Evolutionary conservation across 1,284 basidiomycete species (phyloP).

Genomic region (Cryptococcus sp.): DNA sequence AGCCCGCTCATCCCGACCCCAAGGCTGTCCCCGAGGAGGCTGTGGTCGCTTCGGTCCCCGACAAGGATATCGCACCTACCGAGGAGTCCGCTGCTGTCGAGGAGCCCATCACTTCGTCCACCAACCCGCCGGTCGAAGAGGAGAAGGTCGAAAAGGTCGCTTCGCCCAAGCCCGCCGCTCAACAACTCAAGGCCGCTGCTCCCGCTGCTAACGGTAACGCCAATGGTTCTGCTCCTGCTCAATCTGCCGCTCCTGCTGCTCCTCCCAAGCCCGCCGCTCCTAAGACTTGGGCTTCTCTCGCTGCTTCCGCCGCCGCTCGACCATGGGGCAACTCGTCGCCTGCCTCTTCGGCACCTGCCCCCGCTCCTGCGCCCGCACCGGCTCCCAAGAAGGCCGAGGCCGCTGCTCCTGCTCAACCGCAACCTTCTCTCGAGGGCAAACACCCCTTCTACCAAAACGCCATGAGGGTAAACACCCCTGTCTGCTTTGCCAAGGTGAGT

Average conservation of each 20-base stretch:
- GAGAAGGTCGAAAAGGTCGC: conserved; percentile 10
- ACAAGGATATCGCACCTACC: conserved; percentile 28
- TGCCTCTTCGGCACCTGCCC: conserved; percentile 46
- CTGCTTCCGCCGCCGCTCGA: conserved; percentile 65
- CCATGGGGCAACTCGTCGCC: conserved; percentile 51
- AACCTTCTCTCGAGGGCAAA: conserved; percentile 17
- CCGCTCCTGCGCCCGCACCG: conserved; percentile 49
- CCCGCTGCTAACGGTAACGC: conserved; percentile 22
- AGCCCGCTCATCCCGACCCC: conserved; percentile 28
- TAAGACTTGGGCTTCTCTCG: conserved; percentile 86
- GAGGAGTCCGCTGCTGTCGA: conserved; percentile 26
- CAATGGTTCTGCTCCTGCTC: conserved; percentile 26
- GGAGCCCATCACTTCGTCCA: conserved; percentile 19
- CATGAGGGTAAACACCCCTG: conserved; percentile 58
- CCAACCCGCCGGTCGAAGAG: conserved; percentile 5
- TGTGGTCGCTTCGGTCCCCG: conserved; percentile 42
- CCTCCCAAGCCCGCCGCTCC: conserved; percentile 55
- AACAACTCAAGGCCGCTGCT: conserved; percentile 25
- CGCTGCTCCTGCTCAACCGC: conserved; percentile 21
- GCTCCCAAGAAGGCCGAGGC: conserved; percentile 20
- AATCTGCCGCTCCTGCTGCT: conserved; percentile 31
- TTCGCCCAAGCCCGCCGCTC: conserved; percentile 24
- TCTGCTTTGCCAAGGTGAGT: conserved; percentile 82
- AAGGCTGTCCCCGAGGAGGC: conserved; percentile 35
- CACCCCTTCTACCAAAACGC: conserved; percentile 57